Evolutionary conservation across 208 protist species (phyloP), one percentile per base, ranked within the genome.

Genomic region (Crithidia expoeki): DNA sequence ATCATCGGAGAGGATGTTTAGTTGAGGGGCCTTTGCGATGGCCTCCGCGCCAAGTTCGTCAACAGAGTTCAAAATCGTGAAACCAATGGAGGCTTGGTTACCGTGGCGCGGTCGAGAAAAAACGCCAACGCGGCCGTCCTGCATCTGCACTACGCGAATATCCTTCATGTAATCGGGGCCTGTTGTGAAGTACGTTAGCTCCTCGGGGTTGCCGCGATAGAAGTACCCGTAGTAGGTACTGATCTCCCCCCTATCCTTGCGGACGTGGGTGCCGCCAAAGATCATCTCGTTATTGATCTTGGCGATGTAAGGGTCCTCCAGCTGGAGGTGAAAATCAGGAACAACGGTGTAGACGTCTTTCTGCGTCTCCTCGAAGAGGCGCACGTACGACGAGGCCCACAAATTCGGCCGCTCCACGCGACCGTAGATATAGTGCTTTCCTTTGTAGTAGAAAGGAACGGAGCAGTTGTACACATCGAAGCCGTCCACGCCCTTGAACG

Each of bases 391-490:
- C 57, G 80, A 80, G 9, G 83, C 77, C 80, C 83, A 88, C 44
- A 85, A 75, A 30, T 69, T 64, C 36, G 76, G 79, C 6, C 72
- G 72, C 80, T 88, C 83, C 21, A 73, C 70, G 30, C 83, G 79
- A 27, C 83, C 83, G 40, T 76, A 85, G 0, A 88, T 62, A 36
- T 88, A 69, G 33, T 49, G 68, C 17, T 75, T 66, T 12, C 83
- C 83, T 46, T 79, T 64, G 30, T 85, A 70, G n/a, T 28, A 80
- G 58, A 88, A 88, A 0, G 79, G 79, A 30, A 78, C 68, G 42
- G 72, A 85, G 80, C 83, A 85, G 73, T 88, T 88, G 68, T 88
- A 88, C 1, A 88, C 83, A 42, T 88, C 82, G 40, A 82, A 75
- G 1, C 70, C 78, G 19, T 81, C 79, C 14, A 88, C 9, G 27